phyloP scores from a whole-genome alignment of 2,329 filamentous ascomycete genomes.

The Diaporthe amygdali region DNA sequence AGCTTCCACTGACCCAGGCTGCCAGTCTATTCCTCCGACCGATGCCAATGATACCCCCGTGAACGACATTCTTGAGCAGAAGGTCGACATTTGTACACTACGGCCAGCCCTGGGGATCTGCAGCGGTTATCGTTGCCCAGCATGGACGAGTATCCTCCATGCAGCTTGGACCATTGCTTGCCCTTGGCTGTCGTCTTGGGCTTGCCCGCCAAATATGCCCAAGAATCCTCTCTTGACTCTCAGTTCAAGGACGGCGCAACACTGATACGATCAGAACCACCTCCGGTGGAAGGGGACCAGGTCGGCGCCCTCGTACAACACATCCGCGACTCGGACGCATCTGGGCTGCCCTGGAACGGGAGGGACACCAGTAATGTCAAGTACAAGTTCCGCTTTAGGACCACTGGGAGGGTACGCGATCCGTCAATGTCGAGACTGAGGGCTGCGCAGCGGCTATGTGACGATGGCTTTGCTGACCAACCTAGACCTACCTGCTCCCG shows the following conservation, averaged over 20 bases:
- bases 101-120: background rate
- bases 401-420: conserved; percentile 77
- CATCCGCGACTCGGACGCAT: conserved; percentile 70
- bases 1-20: conserved; percentile 12
- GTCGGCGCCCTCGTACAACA: conserved; percentile 69
- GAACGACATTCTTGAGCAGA: background rate
- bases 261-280: conserved; percentile 73
- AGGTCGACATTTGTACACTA: background rate
- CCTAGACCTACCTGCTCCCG: conserved; percentile 60
- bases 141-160: conserved; percentile 81
- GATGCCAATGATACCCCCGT: background rate
- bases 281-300: conserved; percentile 68
- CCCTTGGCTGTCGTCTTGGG: conserved; percentile 85
- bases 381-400: conserved; percentile 71
- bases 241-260: conserved; percentile 63
- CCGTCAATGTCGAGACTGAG: conserved; percentile 35
- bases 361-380: conserved; percentile 53
- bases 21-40: background rate
- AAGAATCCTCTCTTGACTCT: conserved; percentile 49
- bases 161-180: conserved; percentile 86
- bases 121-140: background rate
- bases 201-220: conserved; percentile 52
- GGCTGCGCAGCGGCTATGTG: background rate
- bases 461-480: background rate
- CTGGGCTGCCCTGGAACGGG: conserved; percentile 69